phyloP scores from a whole-genome alignment of 164 flowering plant species.

The Piper longum region DNA sequence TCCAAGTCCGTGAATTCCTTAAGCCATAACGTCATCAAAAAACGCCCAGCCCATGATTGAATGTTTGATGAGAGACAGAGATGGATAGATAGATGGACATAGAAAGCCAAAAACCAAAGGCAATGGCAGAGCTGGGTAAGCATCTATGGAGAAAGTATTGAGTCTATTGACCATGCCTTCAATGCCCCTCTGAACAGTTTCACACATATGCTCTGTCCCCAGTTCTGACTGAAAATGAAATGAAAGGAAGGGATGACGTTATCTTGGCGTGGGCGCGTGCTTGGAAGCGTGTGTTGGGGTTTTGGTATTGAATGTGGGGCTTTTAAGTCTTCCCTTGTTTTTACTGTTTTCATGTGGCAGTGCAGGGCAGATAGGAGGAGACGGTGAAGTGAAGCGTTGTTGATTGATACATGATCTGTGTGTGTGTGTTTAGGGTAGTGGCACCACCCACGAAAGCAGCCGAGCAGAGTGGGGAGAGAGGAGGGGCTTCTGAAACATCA shows the following conservation, averaged over 20 bases:
- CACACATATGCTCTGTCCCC: not conserved
- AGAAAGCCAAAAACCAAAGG: too few species aligned
- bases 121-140: too few species aligned
- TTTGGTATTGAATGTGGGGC: slow-evolving; percentile 15
- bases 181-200: not conserved
- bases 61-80: not conserved
- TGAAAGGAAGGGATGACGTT: slow-evolving; percentile 1
- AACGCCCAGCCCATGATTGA: not conserved
- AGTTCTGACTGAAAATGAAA: not conserved
- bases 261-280: slow-evolving; percentile 21
- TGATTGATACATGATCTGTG: not conserved
- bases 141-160: too few species aligned
- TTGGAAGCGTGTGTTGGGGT: slow-evolving; percentile 32
- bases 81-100: not conserved
- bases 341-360: too few species aligned
- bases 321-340: slow-evolving; percentile 10
- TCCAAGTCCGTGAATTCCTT: not conserved
- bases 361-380: not conserved
- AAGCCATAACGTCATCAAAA: not conserved
- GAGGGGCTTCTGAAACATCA: not conserved
- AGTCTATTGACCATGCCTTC: not conserved
- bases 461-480: not conserved
- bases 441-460: too few species aligned
- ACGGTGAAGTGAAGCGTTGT: not conserved
- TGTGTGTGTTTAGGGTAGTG: too few species aligned